Base-by-base conservation (phyloP, 2,329 filamentous ascomycete genomes). In the Nemania serpens region DNA sequence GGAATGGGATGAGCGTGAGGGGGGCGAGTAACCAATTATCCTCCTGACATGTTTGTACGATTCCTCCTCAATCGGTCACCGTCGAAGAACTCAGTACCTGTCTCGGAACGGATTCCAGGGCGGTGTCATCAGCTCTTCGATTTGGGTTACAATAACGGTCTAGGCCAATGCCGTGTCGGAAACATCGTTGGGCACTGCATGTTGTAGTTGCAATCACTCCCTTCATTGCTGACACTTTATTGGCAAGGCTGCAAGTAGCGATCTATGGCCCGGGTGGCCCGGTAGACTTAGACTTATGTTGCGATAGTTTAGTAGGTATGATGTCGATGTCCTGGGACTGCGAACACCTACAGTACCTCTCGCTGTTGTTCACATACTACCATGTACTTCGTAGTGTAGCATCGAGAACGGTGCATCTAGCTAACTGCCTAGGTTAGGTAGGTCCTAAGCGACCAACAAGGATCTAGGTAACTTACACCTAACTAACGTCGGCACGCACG, bases 91-190 rank as follows among this genome's bases (percentile, higher is more conserved):
- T 25, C 25, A 22, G 33, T 47, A 15, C 42, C 46, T 11, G 7
- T 39, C 7, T 29, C 25, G 25, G 25, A 7, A 7, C 25, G 25
- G 25, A 29, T 15, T 47, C 17, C 29, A 41, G 22, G 25, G 22
- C 22, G 17, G 46, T 5, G 41, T 37, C 34, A 29, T 37, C 25
- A 48, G 33, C 42, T n/a, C 11, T n/a, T 39, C 53, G 53, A 39
- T 34, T 33, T 43, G 10, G 45, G 61, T 58, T 58, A 17, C 58
- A 61, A 20, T 54, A 10, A 37, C n/a, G 46, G 51, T 52, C 51
- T 62, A 29, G 59, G 36, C 56, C 43, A 49, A 34, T 50, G 17
- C 12, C n/a, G 20, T 37, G 36, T 13, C 37, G 47, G 33, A 5
- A 46, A 49, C 9, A 56, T 53, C 25, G 42, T 41, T 11, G 22